phyloP scores from a whole-genome alignment of 306 rosid species.

The Hylodesmum podocarpum region DNA sequence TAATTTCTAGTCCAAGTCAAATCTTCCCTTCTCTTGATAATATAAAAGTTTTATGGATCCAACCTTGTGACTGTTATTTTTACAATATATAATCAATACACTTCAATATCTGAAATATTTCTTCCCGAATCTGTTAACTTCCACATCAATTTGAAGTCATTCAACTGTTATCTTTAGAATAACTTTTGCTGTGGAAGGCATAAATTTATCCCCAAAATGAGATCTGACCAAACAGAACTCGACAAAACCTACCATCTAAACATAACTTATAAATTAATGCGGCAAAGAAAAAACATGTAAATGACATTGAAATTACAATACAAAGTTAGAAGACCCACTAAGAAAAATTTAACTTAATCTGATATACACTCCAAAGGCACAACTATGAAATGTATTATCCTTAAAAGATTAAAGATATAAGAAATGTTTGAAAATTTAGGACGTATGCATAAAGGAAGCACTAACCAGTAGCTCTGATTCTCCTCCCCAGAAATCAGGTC shows the following conservation, averaged over 20 bases:
- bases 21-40: not conserved
- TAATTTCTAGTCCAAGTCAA: not conserved
- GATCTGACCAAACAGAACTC: not conserved
- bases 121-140: not conserved
- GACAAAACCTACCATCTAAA: not conserved
- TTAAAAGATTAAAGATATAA: not conserved
- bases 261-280: not conserved
- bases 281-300: not conserved
- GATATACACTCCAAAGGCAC: not conserved
- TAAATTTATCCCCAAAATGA: not conserved
- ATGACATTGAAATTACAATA: not conserved
- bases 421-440: not conserved
- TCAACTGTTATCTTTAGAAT: constrained; percentile 1
- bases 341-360: not conserved
- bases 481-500: constrained; percentile 97
- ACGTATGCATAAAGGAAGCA: constrained; percentile 26
- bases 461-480: constrained; percentile 93
- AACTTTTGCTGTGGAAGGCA: not conserved
- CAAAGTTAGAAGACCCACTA: not conserved
- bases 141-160: not conserved
- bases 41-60: not conserved
- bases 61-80: too few relatives aligned
- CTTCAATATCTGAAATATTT: constrained; percentile 4
- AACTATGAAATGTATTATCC: constrained; percentile 1
- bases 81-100: not conserved